phyloP scores from a whole-genome alignment of 164 flowering plant genomes.

The Paratinospora sagittata region DNA sequence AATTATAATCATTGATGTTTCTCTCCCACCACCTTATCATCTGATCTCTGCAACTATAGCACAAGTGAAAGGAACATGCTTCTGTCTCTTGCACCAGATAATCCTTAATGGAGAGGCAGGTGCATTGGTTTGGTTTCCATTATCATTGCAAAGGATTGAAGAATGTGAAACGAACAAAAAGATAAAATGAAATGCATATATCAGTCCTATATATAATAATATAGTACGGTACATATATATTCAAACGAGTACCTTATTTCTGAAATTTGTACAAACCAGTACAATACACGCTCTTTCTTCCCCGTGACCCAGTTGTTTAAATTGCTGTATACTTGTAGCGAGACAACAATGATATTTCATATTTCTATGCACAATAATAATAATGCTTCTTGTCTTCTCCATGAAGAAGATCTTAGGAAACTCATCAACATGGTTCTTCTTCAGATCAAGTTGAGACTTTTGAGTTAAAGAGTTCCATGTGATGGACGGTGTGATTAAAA shows the following conservation, averaged over 20 bases:
- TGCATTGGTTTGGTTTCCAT: background rate
- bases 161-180: background rate
- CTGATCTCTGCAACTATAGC: background rate
- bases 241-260: background rate
- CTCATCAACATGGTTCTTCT: background rate
- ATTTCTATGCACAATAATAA: background rate
- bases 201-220: background rate
- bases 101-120: background rate
- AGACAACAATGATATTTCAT: background rate
- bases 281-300: background rate
- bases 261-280: background rate
- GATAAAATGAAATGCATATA: background rate
- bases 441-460: too few relatives aligned
- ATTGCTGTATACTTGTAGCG: background rate
- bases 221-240: background rate
- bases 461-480: background rate
- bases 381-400: background rate
- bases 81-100: conserved; percentile 1
- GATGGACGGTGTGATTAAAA: background rate
- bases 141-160: background rate
- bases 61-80: background rate
- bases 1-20: too few relatives aligned
- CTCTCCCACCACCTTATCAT: too few relatives aligned
- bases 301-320: too few relatives aligned
- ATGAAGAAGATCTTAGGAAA: background rate